These are phyloP conservation scores for Puccinia triticina DNA, from an alignment of 1,284 basidiomycete species.

Conservation along the genomic window DNA sequence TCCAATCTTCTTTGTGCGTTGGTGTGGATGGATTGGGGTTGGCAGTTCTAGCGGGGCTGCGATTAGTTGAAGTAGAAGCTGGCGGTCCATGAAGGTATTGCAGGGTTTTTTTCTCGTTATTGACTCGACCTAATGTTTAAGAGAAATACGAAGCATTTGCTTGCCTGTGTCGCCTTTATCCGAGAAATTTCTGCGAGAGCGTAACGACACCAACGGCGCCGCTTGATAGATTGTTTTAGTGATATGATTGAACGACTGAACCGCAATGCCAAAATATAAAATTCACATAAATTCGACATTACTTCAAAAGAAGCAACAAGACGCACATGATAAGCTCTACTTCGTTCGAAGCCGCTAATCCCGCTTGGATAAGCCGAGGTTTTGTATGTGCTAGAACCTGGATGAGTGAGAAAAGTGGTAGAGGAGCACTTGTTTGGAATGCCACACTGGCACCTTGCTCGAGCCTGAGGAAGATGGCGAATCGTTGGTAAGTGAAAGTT, in stretches of 20 bases:
- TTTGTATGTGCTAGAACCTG: neutral
- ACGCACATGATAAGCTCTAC: neutral
- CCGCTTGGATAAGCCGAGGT: neutral
- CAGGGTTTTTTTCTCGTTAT: neutral
- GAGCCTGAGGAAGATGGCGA: neutral
- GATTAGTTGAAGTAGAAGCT: neutral
- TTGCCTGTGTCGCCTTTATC: neutral
- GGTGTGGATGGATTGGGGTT: neutral
- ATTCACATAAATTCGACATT: neutral
- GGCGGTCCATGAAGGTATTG: neutral
- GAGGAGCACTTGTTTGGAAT: neutral
- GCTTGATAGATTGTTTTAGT: neutral
- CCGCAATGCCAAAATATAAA: neutral
- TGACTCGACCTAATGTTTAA: neutral
- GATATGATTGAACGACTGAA: neutral
- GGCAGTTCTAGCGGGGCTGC: neutral
- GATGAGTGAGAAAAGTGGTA: neutral
- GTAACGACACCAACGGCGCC: neutral
- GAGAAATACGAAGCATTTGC: neutral
- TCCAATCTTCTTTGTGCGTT: slow-evolving; percentile 51
- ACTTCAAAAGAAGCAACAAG: neutral
- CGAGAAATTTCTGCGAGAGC: neutral
- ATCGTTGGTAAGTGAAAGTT: neutral
- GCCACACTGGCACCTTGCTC: neutral
- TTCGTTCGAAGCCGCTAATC: neutral